Base-by-base conservation (phyloP, 768 basidiomycete genomes). In the Kwoniella dejecticola region DNA sequence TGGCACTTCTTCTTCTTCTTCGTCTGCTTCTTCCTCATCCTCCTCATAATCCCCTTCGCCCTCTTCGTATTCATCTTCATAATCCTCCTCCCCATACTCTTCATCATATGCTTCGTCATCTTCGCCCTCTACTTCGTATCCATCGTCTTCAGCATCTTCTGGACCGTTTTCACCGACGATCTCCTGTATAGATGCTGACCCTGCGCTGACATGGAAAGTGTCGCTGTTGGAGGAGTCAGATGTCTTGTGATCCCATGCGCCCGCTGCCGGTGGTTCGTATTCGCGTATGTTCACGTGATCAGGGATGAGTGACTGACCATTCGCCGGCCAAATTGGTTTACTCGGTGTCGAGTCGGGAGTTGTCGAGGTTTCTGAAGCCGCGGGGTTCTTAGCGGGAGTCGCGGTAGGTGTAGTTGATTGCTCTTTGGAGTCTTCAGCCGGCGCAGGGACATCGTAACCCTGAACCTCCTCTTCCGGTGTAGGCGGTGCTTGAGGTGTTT, bases 21-120 rank as follows among this genome's bases (percentile, higher is more conserved):
- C 66, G 17, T 71, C 66, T n/a, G 41, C 54, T 23, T 63, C 53
- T 13, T 55, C 64, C 15, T 62, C 64, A 1, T 62, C 56, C 1
- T 62, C 40, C 5, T 57, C 57, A 10, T 64, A 53, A 5, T 62
- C 57, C 11, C 63, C 48, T 8, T 57, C 62, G n/a, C 60, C 61
- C 5, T 55, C 63, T 21, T 49, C 58, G 8, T 63, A 48, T 21
- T 66, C 64, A 13, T 59, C 56, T 24, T 66, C 55, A 3, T 67
- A 60, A 19, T 64, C 63, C 11, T 64, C 59, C 19, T 67, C 57
- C 6, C 63, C 45, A 8, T 66, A 65, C 10, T 64, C 44, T 17
- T 65, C 55, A n/a, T 19, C 19, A 45, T 42, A 30, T 24, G 63
- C 61, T 1, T 49, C 49, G 45, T 29, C 53, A 15, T 54, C 29